phyloP scores from a whole-genome alignment of 345 rosid genomes.

The Citrus mangshanensis region DNA sequence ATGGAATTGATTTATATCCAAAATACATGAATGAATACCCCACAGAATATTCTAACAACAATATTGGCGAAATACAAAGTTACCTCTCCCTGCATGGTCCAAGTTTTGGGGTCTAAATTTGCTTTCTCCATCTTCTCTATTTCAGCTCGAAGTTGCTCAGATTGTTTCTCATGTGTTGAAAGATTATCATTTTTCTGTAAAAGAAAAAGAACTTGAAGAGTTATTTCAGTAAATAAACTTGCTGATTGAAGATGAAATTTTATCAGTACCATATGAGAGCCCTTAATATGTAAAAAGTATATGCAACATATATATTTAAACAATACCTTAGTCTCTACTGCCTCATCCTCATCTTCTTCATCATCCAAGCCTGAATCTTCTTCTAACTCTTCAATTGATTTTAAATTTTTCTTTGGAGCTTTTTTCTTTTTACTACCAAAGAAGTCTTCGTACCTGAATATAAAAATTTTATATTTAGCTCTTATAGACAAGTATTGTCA shows the following conservation, averaged over 20 bases:
- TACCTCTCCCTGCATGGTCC: conserved; percentile 99
- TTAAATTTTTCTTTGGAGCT: conserved; percentile 32
- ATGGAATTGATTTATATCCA: not conserved
- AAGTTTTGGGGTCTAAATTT: conserved; percentile 79
- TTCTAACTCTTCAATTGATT: conserved; percentile 22
- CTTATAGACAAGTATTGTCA: not conserved
- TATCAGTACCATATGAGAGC: not conserved
- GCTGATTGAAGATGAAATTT: not conserved
- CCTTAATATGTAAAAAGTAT: not conserved
- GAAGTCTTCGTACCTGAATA: conserved; percentile 75
- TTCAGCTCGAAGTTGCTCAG: conserved; percentile 51
- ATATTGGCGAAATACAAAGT: not conserved
- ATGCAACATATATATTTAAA: not conserved
- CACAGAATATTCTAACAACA: not conserved
- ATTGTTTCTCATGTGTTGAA: conserved; percentile 81
- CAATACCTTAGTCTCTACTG: conserved; percentile 32
- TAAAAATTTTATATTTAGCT: not conserved
- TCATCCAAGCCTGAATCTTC: conserved; percentile 42
- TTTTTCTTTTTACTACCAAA: conserved; percentile 54
- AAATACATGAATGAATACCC: not conserved
- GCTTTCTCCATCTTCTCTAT: conserved; percentile 80
- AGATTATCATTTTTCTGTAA: conserved; percentile 47
- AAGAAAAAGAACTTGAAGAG: conserved; percentile 10
- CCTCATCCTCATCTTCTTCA: conserved; percentile 25
- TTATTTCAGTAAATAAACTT: not conserved